Evolutionary conservation across 805 yeast species (phyloP).

Genomic region (Yarrowia sp.): DNA sequence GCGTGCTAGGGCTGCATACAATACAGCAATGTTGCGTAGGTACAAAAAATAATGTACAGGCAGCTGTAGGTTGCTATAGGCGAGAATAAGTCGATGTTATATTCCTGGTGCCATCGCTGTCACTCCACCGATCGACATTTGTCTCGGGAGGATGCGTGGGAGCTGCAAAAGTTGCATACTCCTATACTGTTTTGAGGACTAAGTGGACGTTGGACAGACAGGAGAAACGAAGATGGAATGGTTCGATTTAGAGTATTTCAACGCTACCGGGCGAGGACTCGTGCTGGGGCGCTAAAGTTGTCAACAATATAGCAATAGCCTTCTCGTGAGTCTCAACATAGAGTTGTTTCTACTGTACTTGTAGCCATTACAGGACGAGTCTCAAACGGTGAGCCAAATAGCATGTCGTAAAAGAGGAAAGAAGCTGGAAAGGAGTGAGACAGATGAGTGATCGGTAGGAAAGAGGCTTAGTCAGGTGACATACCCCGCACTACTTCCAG

Average conservation of each 20-base stretch:
- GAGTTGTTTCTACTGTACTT: background rate
- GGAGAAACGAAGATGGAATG: too few relatives aligned
- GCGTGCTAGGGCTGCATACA: background rate
- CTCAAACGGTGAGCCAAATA: too few relatives aligned
- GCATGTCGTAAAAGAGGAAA: too few relatives aligned
- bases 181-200: too few relatives aligned
- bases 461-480: too few relatives aligned
- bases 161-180: background rate
- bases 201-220: too few relatives aligned
- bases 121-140: background rate
- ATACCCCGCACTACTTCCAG: too few relatives aligned
- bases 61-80: background rate
- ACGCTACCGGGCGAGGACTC: background rate
- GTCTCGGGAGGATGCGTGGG: constrained; percentile 2
- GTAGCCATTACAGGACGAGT: too few relatives aligned
- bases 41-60: too few relatives aligned
- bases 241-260: background rate
- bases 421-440: too few relatives aligned
- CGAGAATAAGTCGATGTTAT: background rate
- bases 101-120: background rate
- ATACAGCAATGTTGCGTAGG: background rate
- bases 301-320: background rate
- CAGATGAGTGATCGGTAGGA: too few relatives aligned
- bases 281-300: background rate
- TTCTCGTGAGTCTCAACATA: background rate